Evolutionary conservation across 257 asterid species (phyloP).

Genomic region (Solanum sejunctum): DNA sequence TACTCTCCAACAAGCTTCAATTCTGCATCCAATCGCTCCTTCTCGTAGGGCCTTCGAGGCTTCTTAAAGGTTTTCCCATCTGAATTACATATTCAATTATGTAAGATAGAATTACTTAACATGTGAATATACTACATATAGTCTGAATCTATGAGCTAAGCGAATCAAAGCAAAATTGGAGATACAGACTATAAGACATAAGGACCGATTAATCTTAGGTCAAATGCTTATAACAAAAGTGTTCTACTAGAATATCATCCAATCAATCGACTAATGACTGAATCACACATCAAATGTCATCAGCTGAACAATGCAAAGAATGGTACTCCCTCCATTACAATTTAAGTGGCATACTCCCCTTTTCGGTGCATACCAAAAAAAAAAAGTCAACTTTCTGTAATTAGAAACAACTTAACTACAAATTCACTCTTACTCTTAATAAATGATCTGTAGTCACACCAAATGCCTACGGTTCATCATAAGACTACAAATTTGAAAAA

Average conservation of each 20-base stretch:
- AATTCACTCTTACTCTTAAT: neutral
- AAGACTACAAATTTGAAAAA: neutral
- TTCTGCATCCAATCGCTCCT: slow-evolving; percentile 5
- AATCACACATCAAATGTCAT: neutral
- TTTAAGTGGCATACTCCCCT: neutral
- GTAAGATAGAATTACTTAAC: neutral
- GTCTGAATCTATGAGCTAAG: neutral
- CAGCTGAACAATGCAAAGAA: neutral
- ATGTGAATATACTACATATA: neutral
- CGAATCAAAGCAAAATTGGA: neutral
- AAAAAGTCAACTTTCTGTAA: neutral
- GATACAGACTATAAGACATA: neutral
- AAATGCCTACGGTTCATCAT: neutral
- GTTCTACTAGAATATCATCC: neutral
- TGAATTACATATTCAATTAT: neutral
- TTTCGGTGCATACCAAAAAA: neutral
- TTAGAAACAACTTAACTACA: neutral
- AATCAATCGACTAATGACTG: neutral
- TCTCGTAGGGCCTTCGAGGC: slow-evolving; percentile 9
- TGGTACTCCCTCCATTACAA: neutral
- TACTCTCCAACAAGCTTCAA: neutral
- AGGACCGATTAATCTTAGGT: neutral
- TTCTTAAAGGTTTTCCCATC: slow-evolving; percentile 1
- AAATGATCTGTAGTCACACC: neutral
- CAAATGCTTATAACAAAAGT: neutral